Evolutionary conservation across 2,329 filamentous ascomycete genomes (phyloP), one percentile per base, ranked within the genome.

Genomic region (Fusarium devonianum): DNA sequence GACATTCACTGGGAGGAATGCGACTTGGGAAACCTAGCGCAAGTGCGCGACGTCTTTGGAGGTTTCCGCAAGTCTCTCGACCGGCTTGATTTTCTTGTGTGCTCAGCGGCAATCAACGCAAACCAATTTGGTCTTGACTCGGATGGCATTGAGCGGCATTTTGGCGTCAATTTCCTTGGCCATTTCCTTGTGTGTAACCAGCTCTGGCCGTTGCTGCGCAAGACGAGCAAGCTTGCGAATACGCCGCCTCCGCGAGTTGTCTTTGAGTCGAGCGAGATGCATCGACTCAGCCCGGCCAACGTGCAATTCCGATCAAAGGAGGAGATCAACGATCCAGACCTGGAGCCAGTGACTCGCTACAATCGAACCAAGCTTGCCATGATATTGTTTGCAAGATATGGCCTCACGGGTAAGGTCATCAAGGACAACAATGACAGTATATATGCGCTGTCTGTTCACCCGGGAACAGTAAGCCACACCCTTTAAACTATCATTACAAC

Each of bases 141-240:
- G 1, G 75, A 78, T 37, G 69, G 70, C 0, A 74, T 77, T 37
- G 76, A 78, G 25, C 66, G 72, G 4, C 71, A 74, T 47, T 78
- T 78, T 52, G 69, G 69, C 1, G 73, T 78, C 4, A 78, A 78
- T 40, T 77, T 68, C 49, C 67, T 78, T 1, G 75, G 74, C 1
- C 73, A 78, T 11, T 77, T 72, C 49, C 77, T 77, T 46, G 72
- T 32, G 0, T 56, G 53, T 3, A 56, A 56, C 44, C 65, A 69
- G 30, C 67, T 78, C 1, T 78, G 73, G 64, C 74, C 75, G 7
- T 45, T 76, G 0, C 52, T 78, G 9, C 62, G 72, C 14, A 73
- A 72, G 60, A 78, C 75, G 2, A 68, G 70, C 5, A 69, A 69
- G 36, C 44, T 71, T 30, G 65, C 68, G 2, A 64, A 65, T 7